Evolutionary conservation across 768 basidiomycete genomes (phyloP).

Genomic region (Mycena albidolilacea): DNA sequence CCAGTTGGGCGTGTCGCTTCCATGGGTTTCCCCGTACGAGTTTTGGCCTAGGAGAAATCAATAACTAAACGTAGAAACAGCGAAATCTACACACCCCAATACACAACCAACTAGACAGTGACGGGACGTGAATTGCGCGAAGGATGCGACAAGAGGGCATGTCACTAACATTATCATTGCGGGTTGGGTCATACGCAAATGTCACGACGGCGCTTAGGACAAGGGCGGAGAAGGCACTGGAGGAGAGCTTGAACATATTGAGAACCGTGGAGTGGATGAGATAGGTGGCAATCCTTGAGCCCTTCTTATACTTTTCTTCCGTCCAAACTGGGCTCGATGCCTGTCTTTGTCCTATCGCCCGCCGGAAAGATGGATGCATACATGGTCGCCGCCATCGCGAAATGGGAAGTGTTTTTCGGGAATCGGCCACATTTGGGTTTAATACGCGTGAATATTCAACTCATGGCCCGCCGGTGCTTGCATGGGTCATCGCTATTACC

Average conservation of each 20-base stretch:
- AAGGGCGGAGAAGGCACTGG: background rate
- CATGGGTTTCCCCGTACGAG: background rate
- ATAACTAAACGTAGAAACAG: background rate
- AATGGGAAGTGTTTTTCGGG: background rate
- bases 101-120: slow-evolving; percentile 9
- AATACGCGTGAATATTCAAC: background rate
- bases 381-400: background rate
- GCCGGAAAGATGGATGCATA: background rate
- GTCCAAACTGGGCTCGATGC: background rate
- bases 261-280: slow-evolving; percentile 6
- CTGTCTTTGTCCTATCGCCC: background rate
- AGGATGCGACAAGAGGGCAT: background rate
- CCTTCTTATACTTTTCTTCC: slow-evolving; percentile 4
- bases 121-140: background rate
- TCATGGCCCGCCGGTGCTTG: background rate
- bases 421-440: background rate
- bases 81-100: background rate
- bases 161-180: background rate
- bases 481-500: background rate
- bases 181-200: background rate
- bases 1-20: too few species aligned
- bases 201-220: background rate
- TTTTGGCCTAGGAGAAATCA: slow-evolving; percentile 1
- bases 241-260: background rate
- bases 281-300: too few species aligned